Evolutionary conservation across 208 protist species (phyloP).

Genomic region (Tritrichomonas musculus): DNA sequence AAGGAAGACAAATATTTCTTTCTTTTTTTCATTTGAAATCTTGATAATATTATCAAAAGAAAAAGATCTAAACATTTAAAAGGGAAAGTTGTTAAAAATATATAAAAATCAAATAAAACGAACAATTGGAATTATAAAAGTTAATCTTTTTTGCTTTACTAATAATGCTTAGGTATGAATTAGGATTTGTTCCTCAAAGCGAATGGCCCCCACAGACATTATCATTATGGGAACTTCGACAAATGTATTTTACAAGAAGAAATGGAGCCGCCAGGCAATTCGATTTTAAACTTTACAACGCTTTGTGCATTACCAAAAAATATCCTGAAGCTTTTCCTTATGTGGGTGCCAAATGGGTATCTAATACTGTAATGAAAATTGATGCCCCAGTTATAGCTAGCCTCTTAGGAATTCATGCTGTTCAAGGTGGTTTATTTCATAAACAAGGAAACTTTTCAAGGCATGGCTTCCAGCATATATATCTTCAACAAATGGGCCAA

Average conservation of each 20-base stretch:
- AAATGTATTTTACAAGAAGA: neutral
- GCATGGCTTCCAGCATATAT: neutral
- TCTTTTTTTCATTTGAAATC: too few relatives aligned
- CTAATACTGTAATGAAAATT: neutral
- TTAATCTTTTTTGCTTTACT: neutral
- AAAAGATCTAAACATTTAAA: too few relatives aligned
- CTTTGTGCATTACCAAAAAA: neutral
- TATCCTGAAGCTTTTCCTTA: neutral
- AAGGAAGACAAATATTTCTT: too few relatives aligned
- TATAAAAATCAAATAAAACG: too few relatives aligned
- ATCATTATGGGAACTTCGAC: neutral
- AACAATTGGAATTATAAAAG: too few relatives aligned
- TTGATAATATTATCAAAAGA: too few relatives aligned
- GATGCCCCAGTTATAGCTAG: neutral
- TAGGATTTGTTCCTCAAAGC: neutral
- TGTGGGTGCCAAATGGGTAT: neutral
- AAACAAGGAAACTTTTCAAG: conserved; percentile 23
- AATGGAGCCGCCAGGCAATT: neutral
- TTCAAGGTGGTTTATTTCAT: neutral
- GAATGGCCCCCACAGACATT: neutral
- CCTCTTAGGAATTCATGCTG: neutral
- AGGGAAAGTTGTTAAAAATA: too few relatives aligned
- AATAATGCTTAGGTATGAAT: neutral
- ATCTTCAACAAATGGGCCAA: too few relatives aligned
- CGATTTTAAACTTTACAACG: conserved; percentile 2